phyloP scores from a whole-genome alignment of 148 eudicot genomes.

The Rhododendron ovatum region DNA sequence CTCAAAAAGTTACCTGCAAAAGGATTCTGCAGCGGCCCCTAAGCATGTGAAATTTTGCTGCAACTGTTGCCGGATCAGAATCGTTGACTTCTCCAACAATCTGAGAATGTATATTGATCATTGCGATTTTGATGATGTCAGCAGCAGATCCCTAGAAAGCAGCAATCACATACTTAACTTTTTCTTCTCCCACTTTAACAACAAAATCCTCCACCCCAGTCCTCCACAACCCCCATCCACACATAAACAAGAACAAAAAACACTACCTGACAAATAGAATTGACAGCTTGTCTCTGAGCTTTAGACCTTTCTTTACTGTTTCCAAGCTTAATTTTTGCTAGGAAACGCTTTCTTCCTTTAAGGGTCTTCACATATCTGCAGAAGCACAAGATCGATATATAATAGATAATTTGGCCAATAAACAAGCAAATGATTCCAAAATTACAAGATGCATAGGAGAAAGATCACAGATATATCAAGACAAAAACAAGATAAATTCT shows the following conservation, averaged over 20 bases:
- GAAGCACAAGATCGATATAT: background rate
- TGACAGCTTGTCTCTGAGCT: constrained; percentile 99
- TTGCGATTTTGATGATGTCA: constrained; percentile 92
- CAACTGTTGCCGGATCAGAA: constrained; percentile 27
- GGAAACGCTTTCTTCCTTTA: constrained; percentile 86
- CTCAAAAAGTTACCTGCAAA: constrained; percentile 57
- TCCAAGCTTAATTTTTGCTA: constrained; percentile 79
- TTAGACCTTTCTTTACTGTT: constrained; percentile 79
- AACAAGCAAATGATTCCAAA: background rate
- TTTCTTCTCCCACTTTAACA: background rate
- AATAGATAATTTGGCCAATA: background rate
- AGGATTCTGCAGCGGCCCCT: constrained; percentile 80
- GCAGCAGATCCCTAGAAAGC: constrained; percentile 89
- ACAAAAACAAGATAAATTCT: background rate
- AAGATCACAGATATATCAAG: background rate
- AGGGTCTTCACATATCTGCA: constrained; percentile 82
- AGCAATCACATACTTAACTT: background rate
- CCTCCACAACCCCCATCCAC: background rate
- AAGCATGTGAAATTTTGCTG: constrained; percentile 52
- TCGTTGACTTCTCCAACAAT: constrained; percentile 44
- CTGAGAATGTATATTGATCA: constrained; percentile 67
- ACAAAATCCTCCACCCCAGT: background rate
- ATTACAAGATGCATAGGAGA: background rate
- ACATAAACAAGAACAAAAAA: background rate
- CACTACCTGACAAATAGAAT: constrained; percentile 93